phyloP scores from a whole-genome alignment of 441 rosid genomes.

The Brassica balearica region DNA sequence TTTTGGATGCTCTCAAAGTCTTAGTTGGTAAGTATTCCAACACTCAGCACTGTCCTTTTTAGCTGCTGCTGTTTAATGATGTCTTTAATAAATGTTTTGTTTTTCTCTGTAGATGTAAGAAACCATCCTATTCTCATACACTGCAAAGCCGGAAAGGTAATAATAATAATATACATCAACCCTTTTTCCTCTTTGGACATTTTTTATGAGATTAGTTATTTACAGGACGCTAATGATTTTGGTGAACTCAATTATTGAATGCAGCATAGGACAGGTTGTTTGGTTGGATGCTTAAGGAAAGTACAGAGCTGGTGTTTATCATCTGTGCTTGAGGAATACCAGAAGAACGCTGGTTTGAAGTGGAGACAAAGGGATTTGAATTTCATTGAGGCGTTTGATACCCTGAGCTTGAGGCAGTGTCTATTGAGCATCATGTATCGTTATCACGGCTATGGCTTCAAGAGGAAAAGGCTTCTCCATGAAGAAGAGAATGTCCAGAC shows the following conservation, averaged over 20 bases:
- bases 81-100: background rate
- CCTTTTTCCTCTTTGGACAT: constrained; percentile 8
- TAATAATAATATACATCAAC: background rate
- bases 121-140: constrained; percentile 93
- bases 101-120: constrained; percentile 66
- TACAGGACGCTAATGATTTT: constrained; percentile 24
- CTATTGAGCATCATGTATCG: constrained; percentile 77
- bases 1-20: constrained; percentile 74
- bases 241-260: constrained; percentile 17
- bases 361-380: constrained; percentile 66
- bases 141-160: constrained; percentile 94
- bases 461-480: constrained; percentile 72
- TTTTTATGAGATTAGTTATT: constrained; percentile 14
- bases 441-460: constrained; percentile 78
- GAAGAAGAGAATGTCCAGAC: constrained; percentile 60
- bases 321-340: constrained; percentile 80
- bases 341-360: constrained; percentile 71
- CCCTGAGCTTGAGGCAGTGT: constrained; percentile 60
- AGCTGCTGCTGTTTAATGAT: background rate
- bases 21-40: constrained; percentile 50
- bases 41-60: background rate
- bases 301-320: constrained; percentile 88
- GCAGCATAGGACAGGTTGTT: constrained; percentile 95
- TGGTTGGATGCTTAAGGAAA: constrained; percentile 93
- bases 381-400: constrained; percentile 71